Conservation (phyloP, 1,284 basidiomycete species). For the Ganoderma multipileum region DNA sequence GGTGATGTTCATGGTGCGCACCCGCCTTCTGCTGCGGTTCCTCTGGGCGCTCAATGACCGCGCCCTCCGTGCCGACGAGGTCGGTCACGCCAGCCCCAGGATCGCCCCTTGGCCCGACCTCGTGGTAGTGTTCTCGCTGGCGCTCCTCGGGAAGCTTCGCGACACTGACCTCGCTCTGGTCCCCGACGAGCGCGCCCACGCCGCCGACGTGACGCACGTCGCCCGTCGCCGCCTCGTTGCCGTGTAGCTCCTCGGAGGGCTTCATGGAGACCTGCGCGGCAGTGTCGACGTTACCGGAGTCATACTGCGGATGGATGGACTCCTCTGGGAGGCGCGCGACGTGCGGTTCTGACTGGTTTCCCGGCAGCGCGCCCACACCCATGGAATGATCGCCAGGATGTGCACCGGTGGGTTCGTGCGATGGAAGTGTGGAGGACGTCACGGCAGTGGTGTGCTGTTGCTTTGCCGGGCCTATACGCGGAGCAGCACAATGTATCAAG, state of each 20-base stretch:
- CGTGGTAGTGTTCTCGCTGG: conserved; percentile 5
- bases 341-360: conserved; percentile 36
- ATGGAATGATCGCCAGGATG: conserved; percentile 24
- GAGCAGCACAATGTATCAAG: background rate
- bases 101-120: background rate
- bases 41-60: background rate
- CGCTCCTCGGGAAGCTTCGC: conserved; percentile 42
- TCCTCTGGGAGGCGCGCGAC: conserved; percentile 44
- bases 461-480: background rate
- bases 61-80: background rate
- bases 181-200: conserved; percentile 42
- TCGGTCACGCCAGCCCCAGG: background rate
- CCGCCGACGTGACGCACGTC: conserved; percentile 30
- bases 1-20: background rate
- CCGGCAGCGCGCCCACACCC: conserved; percentile 43
- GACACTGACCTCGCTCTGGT: conserved; percentile 37
- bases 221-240: conserved; percentile 25
- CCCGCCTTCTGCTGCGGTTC: background rate
- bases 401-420: conserved; percentile 35
- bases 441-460: conserved; percentile 22
- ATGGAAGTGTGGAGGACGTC: conserved; percentile 24
- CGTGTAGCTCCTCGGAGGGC: conserved; percentile 27
- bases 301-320: conserved; percentile 36
- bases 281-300: conserved; percentile 22
- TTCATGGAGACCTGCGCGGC: conserved; percentile 20